A percentile compares a stretch with the other conserved stretches of the same genome.
Evolutionary conservation across 2,329 filamentous ascomycete genomes (phyloP).

Genomic region (Fusarium pseudonygamai): DNA sequence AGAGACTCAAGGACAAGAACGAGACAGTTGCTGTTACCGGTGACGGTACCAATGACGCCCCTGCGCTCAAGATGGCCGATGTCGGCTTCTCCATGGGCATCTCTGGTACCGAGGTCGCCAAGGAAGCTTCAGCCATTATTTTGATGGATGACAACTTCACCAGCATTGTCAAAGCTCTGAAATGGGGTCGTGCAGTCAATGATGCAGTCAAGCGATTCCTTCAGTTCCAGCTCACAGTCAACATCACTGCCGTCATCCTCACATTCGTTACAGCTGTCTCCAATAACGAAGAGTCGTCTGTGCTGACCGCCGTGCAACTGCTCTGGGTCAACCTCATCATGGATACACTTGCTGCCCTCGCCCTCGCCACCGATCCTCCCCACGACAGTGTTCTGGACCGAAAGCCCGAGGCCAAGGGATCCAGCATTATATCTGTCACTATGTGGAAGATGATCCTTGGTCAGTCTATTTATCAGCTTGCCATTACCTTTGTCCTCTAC

Average conservation of each 20-base stretch:
- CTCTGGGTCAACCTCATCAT: conserved; percentile 98
- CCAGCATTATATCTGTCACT: conserved; percentile 78
- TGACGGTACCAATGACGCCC: conserved; percentile 85
- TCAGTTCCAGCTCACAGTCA: conserved; percentile 84
- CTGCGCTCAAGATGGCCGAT: conserved; percentile 81
- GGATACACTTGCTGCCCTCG: conserved; percentile 92
- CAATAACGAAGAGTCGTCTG: conserved; percentile 73
- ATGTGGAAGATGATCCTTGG: conserved; percentile 99
- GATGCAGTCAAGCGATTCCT: conserved; percentile 82
- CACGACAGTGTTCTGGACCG: conserved; percentile 82
- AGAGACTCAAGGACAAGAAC: conserved; percentile 74
- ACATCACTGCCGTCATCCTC: conserved; percentile 87
- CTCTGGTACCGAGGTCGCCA: conserved; percentile 83
- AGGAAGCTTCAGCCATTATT: conserved; percentile 86
- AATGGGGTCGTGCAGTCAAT: conserved; percentile 82
- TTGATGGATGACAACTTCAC: conserved; percentile 90
- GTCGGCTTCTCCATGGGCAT: conserved; percentile 90
- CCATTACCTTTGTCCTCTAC: conserved; percentile 81
- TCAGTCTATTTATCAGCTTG: conserved; percentile 89
- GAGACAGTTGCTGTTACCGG: conserved; percentile 86
- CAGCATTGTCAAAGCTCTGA: conserved; percentile 85
- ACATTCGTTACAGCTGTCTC: conserved; percentile 90
- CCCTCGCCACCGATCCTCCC: conserved; percentile 90
- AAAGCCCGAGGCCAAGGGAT: conserved; percentile 69
- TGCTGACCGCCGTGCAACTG: conserved; percentile 88